phyloP scores from a whole-genome alignment of 1,139 yeast genomes.

The Diutina siamensis region DNA sequence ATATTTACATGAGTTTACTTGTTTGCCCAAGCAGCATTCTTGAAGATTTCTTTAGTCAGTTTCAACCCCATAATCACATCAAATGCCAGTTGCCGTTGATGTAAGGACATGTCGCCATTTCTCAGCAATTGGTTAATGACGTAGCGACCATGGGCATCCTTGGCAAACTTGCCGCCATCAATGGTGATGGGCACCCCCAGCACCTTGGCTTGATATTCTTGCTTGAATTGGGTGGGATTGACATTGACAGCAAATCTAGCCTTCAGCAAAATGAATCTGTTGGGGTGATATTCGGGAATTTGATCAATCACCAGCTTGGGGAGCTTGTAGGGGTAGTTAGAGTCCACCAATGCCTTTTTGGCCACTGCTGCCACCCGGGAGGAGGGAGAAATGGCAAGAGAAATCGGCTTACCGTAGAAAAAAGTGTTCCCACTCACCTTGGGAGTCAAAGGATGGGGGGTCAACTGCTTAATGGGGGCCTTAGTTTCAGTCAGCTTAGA shows the following conservation, averaged over 20 bases:
- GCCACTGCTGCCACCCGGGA: slow-evolving; percentile 30
- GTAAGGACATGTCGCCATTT: slow-evolving; percentile 21
- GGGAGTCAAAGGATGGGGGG: slow-evolving; percentile 14
- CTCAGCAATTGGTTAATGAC: slow-evolving; percentile 17
- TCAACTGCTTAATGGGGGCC: slow-evolving; percentile 8
- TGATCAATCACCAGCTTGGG: slow-evolving; percentile 25
- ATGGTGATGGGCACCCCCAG: slow-evolving; percentile 19
- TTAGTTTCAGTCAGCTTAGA: no score
- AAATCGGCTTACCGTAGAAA: slow-evolving; percentile 29
- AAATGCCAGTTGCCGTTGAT: slow-evolving; percentile 19
- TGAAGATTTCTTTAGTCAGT: slow-evolving; percentile 17
- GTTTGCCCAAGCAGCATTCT: slow-evolving; percentile 22
- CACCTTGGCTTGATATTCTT: slow-evolving; percentile 22
- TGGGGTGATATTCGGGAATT: slow-evolving; percentile 14
- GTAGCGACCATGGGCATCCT: slow-evolving; percentile 11
- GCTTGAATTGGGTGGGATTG: slow-evolving; percentile 15
- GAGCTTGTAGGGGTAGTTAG: slow-evolving; percentile 32
- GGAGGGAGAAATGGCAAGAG: slow-evolving; percentile 19
- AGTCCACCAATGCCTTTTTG: slow-evolving; percentile 26
- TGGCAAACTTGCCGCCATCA: slow-evolving; percentile 9
- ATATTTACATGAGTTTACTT: background rate
- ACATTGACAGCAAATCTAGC: slow-evolving; percentile 18
- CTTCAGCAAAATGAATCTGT: slow-evolving; percentile 25
- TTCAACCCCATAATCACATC: slow-evolving; percentile 20
- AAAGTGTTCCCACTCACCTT: slow-evolving; percentile 20